Percentiles rank a stretch among this genome's conserved stretches.
Conservation (phyloP, 805 yeast species). For the Blastobotrys americana region DNA sequence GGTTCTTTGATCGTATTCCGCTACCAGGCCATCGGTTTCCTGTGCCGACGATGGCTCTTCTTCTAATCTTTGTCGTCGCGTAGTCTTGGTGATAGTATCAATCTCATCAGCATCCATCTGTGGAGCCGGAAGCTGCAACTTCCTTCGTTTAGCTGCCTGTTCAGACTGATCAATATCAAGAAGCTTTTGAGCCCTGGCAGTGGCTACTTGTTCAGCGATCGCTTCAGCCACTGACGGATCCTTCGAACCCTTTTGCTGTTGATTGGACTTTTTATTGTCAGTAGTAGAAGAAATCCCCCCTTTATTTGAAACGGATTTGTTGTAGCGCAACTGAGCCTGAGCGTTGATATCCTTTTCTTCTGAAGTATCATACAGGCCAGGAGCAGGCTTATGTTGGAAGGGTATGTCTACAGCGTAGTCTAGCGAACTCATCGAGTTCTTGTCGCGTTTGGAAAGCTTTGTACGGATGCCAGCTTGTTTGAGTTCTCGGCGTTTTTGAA, state of each 20-base stretch:
- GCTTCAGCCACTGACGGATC: conserved; percentile 22
- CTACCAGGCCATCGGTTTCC: conserved; percentile 13
- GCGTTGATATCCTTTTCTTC: conserved; percentile 47
- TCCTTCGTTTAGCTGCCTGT: conserved; percentile 34
- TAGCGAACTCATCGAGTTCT: conserved; percentile 48
- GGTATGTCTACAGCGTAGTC: conserved; percentile 83
- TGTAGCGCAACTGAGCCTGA: not conserved
- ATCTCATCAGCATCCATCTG: conserved; percentile 28
- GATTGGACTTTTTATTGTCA: conserved; percentile 24
- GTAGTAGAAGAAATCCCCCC: conserved; percentile 37
- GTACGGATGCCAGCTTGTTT: conserved; percentile 25
- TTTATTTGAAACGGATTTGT: conserved; percentile 23
- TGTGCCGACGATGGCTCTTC: conserved; percentile 18
- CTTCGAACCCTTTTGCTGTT: conserved; percentile 22
- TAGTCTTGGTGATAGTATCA: conserved; percentile 27
- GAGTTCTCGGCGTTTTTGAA: conserved; percentile 55
- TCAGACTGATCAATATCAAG: conserved; percentile 24
- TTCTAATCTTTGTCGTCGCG: conserved; percentile 19
- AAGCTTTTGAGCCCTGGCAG: conserved; percentile 25
- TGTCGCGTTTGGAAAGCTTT: conserved; percentile 38
- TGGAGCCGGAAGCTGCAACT: conserved; percentile 33
- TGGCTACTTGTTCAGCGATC: conserved; percentile 25
- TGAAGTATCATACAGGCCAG: conserved; percentile 60
- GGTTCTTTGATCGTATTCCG: conserved; percentile 6
- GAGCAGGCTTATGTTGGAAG: conserved; percentile 60